Conservation (phyloP, 345 rosid species). For the Syzygium jambos region DNA sequence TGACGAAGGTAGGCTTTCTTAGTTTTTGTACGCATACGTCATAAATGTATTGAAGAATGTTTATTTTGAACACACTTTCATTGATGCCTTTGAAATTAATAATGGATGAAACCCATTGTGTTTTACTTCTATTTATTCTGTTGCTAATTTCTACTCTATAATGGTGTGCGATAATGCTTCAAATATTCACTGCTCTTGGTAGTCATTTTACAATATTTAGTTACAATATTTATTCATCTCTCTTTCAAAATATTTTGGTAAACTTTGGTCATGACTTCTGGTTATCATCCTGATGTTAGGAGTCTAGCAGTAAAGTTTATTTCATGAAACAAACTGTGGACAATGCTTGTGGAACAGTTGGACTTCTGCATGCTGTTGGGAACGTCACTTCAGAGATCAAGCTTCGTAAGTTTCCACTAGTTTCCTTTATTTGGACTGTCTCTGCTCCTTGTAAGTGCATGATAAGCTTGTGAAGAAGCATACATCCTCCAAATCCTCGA, state of each 20-base stretch:
- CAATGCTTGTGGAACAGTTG: slow-evolving; percentile 97
- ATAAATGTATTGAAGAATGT: not conserved
- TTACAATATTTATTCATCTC: not conserved
- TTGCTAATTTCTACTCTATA: not conserved
- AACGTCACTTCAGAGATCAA: slow-evolving; percentile 69
- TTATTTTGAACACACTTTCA: not conserved
- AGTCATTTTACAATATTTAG: not conserved
- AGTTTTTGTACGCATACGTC: not conserved
- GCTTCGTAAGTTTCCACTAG: slow-evolving; percentile 37
- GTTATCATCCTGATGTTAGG: slow-evolving; percentile 26
- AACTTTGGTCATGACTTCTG: not conserved
- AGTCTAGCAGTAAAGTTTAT: slow-evolving; percentile 52
- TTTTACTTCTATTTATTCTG: not conserved
- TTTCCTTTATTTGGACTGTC: not conserved
- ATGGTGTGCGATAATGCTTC: not conserved
- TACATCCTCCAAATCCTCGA: not conserved
- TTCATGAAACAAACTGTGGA: slow-evolving; percentile 97
- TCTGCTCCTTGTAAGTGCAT: not conserved
- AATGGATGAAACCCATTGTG: not conserved
- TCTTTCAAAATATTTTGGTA: not conserved
- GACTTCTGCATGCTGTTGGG: slow-evolving; percentile 92
- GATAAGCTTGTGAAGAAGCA: not conserved
- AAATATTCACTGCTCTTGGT: not conserved
- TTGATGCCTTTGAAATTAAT: not conserved
- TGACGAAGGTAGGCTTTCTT: slow-evolving; percentile 30